A percentile compares a stretch with the other conserved stretches of the same genome.
Evolutionary conservation across 257 asterid genomes (phyloP).

Genomic region (Cynanchum wilfordii): DNA sequence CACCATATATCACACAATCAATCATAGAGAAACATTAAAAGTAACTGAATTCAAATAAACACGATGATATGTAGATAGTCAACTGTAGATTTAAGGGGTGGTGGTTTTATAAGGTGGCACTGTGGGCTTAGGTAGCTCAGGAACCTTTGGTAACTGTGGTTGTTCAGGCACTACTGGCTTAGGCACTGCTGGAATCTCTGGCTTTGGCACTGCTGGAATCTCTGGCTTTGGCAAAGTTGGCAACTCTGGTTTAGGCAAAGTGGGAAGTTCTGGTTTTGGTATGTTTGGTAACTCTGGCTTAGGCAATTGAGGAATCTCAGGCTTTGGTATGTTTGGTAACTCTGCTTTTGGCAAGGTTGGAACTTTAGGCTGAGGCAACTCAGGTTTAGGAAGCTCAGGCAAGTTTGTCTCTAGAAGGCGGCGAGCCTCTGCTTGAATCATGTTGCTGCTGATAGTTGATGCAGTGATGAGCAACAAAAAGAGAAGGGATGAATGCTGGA

Average conservation of each 20-base stretch:
- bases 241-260: constrained; percentile 22
- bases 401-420: constrained; percentile 23
- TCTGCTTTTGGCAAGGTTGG: constrained; percentile 26
- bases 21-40: not conserved
- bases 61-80: not conserved
- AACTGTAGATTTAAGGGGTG: constrained; percentile 8
- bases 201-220: constrained; percentile 6
- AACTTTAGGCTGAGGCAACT: constrained; percentile 20
- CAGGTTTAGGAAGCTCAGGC: constrained; percentile 29
- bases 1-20: constrained; percentile 5
- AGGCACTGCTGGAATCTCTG: constrained; percentile 18
- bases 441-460: constrained; percentile 13
- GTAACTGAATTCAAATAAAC: constrained; percentile 1
- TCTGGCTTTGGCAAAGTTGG: constrained; percentile 28
- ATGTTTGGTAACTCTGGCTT: constrained; percentile 9
- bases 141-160: constrained; percentile 3
- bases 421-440: constrained; percentile 21
- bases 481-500: constrained; percentile 11
- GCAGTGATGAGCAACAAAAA: constrained; percentile 7
- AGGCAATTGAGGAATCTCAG: constrained; percentile 17
- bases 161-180: constrained; percentile 9
- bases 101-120: not conserved
- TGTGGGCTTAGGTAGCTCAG: not conserved
- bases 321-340: constrained; percentile 22
- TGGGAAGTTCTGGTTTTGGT: constrained; percentile 27